Evolutionary conservation across 1,139 yeast species (phyloP).

Genomic region (Kodamaea alishanica): DNA sequence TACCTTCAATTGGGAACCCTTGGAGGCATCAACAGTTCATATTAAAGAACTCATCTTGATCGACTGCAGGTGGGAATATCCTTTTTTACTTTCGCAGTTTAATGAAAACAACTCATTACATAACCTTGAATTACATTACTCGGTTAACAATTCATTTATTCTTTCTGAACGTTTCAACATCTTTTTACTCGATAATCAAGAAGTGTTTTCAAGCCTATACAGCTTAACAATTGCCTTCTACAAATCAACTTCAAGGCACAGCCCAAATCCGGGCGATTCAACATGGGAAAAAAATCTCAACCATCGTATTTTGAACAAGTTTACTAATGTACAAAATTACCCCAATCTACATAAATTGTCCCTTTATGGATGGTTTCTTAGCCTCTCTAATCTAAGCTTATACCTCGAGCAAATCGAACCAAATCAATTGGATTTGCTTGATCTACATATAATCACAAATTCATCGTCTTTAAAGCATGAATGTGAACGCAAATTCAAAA

Average conservation of each 20-base stretch:
- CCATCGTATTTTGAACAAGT: constrained; percentile 14
- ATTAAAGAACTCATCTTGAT: constrained; percentile 18
- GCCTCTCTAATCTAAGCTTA: constrained; percentile 7
- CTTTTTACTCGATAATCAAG: constrained; percentile 21
- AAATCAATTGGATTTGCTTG: constrained; percentile 10
- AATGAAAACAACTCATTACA: constrained; percentile 24
- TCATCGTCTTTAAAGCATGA: too few relatives aligned
- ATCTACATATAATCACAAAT: constrained; percentile 2
- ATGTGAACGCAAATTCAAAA: too few relatives aligned
- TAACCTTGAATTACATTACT: constrained; percentile 25
- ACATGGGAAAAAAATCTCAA: constrained; percentile 8
- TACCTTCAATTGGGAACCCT: constrained; percentile 32
- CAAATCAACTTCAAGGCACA: constrained; percentile 1
- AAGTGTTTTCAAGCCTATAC: constrained; percentile 22
- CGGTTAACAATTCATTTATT: constrained; percentile 29
- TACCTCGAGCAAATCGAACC: constrained; percentile 4
- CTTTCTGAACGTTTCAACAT: constrained; percentile 36
- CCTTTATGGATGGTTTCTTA: constrained; percentile 26
- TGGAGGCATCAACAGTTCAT: constrained; percentile 11
- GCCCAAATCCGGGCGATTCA: constrained; percentile 4
- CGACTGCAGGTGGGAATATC: constrained; percentile 47
- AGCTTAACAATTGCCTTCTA: constrained; percentile 17
- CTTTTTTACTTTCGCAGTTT: constrained; percentile 35
- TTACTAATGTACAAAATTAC: constrained; percentile 15
- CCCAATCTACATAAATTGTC: constrained; percentile 20